Evolutionary conservation across 148 eudicot species (phyloP).

Genomic region (Dianthus caryophyllus): DNA sequence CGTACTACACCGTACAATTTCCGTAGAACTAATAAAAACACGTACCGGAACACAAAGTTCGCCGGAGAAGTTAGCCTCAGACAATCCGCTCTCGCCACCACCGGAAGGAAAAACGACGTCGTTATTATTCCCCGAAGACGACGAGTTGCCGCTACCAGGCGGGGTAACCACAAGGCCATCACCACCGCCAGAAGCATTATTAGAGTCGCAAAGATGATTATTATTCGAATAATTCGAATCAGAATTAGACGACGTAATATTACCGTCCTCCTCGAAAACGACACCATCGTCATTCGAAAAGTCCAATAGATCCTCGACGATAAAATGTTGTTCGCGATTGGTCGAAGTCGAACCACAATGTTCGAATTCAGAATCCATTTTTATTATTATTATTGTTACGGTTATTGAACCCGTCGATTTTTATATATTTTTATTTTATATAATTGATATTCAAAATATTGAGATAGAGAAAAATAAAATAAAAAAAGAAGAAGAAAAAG

Average conservation of each 20-base stretch:
- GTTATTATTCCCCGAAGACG: constrained; percentile 33
- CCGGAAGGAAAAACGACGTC: background rate
- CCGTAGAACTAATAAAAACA: background rate
- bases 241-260: constrained; percentile 15
- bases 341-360: background rate
- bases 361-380: constrained; percentile 1
- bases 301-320: constrained; percentile 73
- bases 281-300: constrained; percentile 55
- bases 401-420: no score
- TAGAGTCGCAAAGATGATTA: no score
- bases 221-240: constrained; percentile 27
- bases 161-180: no score
- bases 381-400: background rate
- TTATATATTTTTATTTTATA: background rate
- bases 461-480: no score
- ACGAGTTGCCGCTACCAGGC: constrained; percentile 57
- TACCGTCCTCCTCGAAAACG: constrained; percentile 20
- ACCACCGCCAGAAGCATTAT: background rate
- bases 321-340: constrained; percentile 35
- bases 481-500: constrained; percentile 17
- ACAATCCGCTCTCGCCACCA: background rate
- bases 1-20: no score
- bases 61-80: constrained; percentile 40
- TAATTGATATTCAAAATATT: background rate
- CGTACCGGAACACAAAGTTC: constrained; percentile 68